Percentiles rank a stretch among this genome's conserved stretches.
Evolutionary conservation across 768 basidiomycete species (phyloP).

Genomic region (Pleurotus salmoneostramineus): DNA sequence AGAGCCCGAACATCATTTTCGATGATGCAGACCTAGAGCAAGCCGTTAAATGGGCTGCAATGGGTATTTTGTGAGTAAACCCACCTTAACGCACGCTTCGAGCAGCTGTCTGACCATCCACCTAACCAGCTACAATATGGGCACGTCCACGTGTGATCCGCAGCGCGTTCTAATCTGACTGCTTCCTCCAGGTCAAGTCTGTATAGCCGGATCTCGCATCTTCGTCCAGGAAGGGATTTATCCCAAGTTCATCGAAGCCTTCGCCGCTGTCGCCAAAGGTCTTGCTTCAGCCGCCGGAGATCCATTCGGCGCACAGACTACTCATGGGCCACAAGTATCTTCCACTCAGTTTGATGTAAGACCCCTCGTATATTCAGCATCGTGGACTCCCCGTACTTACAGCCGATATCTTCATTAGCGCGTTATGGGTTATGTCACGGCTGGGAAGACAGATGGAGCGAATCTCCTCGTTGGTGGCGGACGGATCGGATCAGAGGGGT

Average conservation of each 20-base stretch:
- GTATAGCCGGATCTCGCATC: slow-evolving; percentile 52
- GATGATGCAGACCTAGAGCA: slow-evolving; percentile 57
- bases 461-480: slow-evolving; percentile 57
- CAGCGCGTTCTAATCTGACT: background rate
- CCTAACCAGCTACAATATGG: slow-evolving; percentile 15
- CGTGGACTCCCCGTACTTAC: slow-evolving; percentile 2
- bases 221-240: slow-evolving; percentile 55
- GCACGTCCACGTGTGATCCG: background rate
- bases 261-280: slow-evolving; percentile 29
- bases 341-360: slow-evolving; percentile 42
- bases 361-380: background rate
- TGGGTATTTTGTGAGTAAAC: slow-evolving; percentile 50
- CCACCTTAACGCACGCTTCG: background rate
- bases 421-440: slow-evolving; percentile 68
- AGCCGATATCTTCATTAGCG: slow-evolving; percentile 33
- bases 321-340: slow-evolving; percentile 47
- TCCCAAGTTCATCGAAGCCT: slow-evolving; percentile 47
- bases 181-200: slow-evolving; percentile 39
- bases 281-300: slow-evolving; percentile 41
- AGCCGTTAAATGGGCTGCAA: slow-evolving; percentile 53
- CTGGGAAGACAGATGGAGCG: slow-evolving; percentile 67
- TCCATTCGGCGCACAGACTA: slow-evolving; percentile 35
- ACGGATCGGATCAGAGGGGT: slow-evolving; percentile 57
- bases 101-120: background rate
- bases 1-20: slow-evolving; percentile 59